Evolutionary conservation across 2,329 filamentous ascomycete genomes (phyloP).

Genomic region (Phyllosticta paracitricarpa): DNA sequence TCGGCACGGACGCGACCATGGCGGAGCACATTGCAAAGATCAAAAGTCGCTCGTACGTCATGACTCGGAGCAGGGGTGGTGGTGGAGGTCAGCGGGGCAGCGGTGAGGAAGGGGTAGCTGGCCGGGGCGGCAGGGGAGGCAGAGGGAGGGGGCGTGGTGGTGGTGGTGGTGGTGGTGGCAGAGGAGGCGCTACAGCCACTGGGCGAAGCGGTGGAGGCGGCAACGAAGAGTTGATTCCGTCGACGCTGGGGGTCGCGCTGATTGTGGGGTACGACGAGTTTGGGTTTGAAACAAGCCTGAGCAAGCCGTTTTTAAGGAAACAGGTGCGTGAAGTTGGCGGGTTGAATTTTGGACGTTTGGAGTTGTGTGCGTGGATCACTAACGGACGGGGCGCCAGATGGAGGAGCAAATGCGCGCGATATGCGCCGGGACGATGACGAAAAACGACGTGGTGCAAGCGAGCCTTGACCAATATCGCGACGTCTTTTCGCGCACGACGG

Average conservation of each 20-base stretch:
- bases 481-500: conserved; percentile 73
- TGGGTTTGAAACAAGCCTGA: conserved; percentile 82
- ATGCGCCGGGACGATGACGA: conserved; percentile 73
- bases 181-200: conserved; percentile 12
- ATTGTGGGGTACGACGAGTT: conserved; percentile 93
- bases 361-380: neutral
- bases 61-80: conserved; percentile 43
- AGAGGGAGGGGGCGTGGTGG: conserved; percentile 18
- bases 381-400: conserved; percentile 45
- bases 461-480: conserved; percentile 78
- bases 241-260: conserved; percentile 78
- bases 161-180: neutral
- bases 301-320: conserved; percentile 92
- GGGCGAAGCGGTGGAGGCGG: conserved; percentile 34
- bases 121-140: conserved; percentile 24
- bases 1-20: conserved; percentile 98
- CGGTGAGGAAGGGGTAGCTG: conserved; percentile 3
- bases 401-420: conserved; percentile 95
- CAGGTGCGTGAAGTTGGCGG: conserved; percentile 41
- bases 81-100: conserved; percentile 29
- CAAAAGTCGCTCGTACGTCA: conserved; percentile 78
- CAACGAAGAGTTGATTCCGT: conserved; percentile 85
- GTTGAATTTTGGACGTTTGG: conserved; percentile 8
- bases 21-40: conserved; percentile 97
- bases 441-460: conserved; percentile 65